Evolutionary conservation across 2,329 filamentous ascomycete genomes (phyloP).

Genomic region (Rhinocladiella mackenziei): DNA sequence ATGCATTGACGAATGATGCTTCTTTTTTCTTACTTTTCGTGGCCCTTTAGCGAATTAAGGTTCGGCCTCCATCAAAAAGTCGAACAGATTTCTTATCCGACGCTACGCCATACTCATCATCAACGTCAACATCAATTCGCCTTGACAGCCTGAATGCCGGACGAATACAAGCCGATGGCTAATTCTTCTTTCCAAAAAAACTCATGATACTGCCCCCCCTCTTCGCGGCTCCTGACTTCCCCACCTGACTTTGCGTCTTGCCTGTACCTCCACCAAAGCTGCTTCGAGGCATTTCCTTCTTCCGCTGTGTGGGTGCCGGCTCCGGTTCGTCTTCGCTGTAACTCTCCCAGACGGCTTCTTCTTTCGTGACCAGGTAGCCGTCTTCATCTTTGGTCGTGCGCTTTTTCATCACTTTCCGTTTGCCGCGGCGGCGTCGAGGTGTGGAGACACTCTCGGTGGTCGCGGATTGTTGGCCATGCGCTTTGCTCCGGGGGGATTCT

Average conservation of each 20-base stretch:
- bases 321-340: slow-evolving; percentile 84
- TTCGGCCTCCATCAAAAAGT: no score
- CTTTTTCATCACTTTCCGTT: slow-evolving; percentile 79
- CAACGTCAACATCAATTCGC: neutral
- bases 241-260: slow-evolving; percentile 46
- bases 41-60: no score
- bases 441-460: slow-evolving; percentile 40
- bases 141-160: no score
- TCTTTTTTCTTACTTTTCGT: no score
- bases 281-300: slow-evolving; percentile 33
- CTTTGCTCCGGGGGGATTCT: slow-evolving; percentile 33
- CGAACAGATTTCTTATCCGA: no score
- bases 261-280: slow-evolving; percentile 41
- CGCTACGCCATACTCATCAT: neutral
- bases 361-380: slow-evolving; percentile 84
- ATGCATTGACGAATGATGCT: no score
- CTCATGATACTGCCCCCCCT: slow-evolving; percentile 80
- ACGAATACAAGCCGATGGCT: no score
- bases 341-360: slow-evolving; percentile 82
- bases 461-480: slow-evolving; percentile 35
- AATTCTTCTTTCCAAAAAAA: slow-evolving; percentile 75
- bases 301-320: slow-evolving; percentile 38
- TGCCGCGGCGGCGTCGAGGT: slow-evolving; percentile 69
- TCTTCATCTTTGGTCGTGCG: slow-evolving; percentile 82
- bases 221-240: slow-evolving; percentile 35